These are phyloP conservation scores for Acacia acuminata DNA, from an alignment of 306 rosid species.

Conservation along the genomic window DNA sequence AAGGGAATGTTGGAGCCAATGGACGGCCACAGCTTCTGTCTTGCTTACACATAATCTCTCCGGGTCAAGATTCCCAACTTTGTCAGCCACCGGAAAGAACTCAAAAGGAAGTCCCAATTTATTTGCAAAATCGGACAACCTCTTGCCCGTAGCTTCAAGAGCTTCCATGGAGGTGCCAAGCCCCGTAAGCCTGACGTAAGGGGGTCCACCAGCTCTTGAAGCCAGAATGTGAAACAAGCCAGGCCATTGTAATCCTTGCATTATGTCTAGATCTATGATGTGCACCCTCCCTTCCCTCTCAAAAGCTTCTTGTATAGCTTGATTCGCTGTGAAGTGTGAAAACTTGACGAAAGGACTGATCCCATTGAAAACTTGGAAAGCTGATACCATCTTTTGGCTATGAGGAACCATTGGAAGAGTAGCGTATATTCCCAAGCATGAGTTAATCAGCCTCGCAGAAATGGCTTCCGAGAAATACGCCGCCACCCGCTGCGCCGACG, in stretches of 20 bases:
- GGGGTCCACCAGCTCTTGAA: conserved; percentile 92
- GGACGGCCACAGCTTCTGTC: conserved; percentile 95
- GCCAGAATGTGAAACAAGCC: conserved; percentile 91
- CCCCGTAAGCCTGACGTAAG: conserved; percentile 85
- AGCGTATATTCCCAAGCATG: conserved; percentile 86
- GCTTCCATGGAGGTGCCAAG: conserved; percentile 86
- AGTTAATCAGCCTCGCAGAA: conserved; percentile 90
- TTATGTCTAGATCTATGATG: conserved; percentile 89
- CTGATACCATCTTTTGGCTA: conserved; percentile 87
- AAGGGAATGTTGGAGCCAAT: conserved; percentile 97
- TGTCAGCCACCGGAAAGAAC: conserved; percentile 83
- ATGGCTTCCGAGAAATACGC: conserved; percentile 97
- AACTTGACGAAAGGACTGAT: conserved; percentile 93
- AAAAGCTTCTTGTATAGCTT: conserved; percentile 94
- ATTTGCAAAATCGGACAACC: conserved; percentile 82
- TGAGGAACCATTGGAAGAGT: conserved; percentile 63
- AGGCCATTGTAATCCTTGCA: conserved; percentile 99
- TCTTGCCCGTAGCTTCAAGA: conserved; percentile 88
- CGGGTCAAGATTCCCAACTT: conserved; percentile 78
- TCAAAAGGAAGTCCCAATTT: conserved; percentile 92
- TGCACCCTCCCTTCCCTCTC: conserved; percentile 92
- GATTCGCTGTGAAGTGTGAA: conserved; percentile 97
- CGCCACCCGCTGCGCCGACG: conserved; percentile 94
- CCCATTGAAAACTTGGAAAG: conserved; percentile 95
- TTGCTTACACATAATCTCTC: conserved; percentile 74